phyloP scores from a whole-genome alignment of 495 filamentous ascomycete species.

The Penicillium nucicola region DNA sequence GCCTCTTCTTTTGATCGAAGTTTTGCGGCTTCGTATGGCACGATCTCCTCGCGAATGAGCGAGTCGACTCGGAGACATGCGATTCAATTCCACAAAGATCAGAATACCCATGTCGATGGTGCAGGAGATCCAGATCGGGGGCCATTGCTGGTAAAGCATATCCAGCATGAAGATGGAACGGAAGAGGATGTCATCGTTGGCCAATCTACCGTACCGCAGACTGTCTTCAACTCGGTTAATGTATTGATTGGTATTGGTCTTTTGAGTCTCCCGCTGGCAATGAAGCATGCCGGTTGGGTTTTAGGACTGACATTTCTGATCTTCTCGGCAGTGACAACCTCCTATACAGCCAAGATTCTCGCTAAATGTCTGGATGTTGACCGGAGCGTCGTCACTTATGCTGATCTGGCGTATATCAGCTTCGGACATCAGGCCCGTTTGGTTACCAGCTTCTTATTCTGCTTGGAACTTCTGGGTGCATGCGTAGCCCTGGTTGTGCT shows the following conservation, averaged over 20 bases:
- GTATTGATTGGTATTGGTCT: slow-evolving; percentile 90
- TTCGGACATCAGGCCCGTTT: slow-evolving; percentile 83
- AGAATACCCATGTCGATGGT: slow-evolving; percentile 51
- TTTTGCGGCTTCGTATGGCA: slow-evolving; percentile 76
- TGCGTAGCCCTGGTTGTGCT: slow-evolving; percentile 90
- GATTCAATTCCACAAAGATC: slow-evolving; percentile 67
- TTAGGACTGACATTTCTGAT: slow-evolving; percentile 74
- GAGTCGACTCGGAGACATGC: slow-evolving; percentile 69
- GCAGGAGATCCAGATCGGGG: slow-evolving; percentile 64
- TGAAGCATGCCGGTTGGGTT: slow-evolving; percentile 90
- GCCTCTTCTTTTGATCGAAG: slow-evolving; percentile 63
- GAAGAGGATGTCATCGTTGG: slow-evolving; percentile 79
- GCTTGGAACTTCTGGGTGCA: slow-evolving; percentile 80
- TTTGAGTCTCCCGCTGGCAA: slow-evolving; percentile 80
- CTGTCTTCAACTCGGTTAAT: slow-evolving; percentile 95
- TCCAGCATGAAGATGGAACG: slow-evolving; percentile 83
- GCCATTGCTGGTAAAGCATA: slow-evolving; percentile 79
- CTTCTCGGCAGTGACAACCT: slow-evolving; percentile 69
- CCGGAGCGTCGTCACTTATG: slow-evolving; percentile 78
- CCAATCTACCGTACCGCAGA: slow-evolving; percentile 91
- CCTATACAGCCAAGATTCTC: slow-evolving; percentile 83
- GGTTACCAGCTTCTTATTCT: slow-evolving; percentile 80
- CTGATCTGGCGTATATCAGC: slow-evolving; percentile 87
- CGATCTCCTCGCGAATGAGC: slow-evolving; percentile 64
- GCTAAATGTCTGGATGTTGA: slow-evolving; percentile 89